Conservation (phyloP, 2,329 filamentous ascomycete species). For the Fusarium zealandicum region DNA sequence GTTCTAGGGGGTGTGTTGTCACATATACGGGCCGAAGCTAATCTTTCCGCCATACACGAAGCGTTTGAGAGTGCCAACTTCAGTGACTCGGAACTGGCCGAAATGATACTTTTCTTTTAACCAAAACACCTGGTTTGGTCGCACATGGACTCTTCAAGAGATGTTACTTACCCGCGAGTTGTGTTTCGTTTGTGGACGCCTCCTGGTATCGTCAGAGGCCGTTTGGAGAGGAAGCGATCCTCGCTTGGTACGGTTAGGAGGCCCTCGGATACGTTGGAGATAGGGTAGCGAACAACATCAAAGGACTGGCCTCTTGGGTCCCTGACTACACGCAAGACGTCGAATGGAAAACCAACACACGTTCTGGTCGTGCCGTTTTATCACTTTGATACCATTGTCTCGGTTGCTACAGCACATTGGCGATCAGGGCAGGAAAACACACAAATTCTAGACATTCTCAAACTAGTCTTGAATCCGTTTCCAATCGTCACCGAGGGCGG, state of each 20-base stretch:
- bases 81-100: background rate
- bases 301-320: background rate
- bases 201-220: background rate
- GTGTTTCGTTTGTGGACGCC: background rate
- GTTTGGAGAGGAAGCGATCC: background rate
- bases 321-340: background rate
- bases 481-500: too few relatives aligned
- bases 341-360: background rate
- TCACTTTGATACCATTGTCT: background rate
- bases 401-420: background rate
- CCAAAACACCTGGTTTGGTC: background rate
- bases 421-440: too few relatives aligned
- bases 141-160: background rate
- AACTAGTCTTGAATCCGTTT: too few relatives aligned
- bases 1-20: background rate
- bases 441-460: too few relatives aligned
- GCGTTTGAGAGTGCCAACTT: background rate
- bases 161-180: background rate
- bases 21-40: background rate
- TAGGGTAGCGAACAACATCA: background rate
- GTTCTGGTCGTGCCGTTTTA: too few relatives aligned
- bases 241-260: background rate
- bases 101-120: background rate
- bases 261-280: background rate
- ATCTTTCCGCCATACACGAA: background rate